Evolutionary conservation across 2,329 filamentous ascomycete genomes (phyloP), one percentile per base, ranked within the genome.

Genomic region (Tolypocladium guangdongense): DNA sequence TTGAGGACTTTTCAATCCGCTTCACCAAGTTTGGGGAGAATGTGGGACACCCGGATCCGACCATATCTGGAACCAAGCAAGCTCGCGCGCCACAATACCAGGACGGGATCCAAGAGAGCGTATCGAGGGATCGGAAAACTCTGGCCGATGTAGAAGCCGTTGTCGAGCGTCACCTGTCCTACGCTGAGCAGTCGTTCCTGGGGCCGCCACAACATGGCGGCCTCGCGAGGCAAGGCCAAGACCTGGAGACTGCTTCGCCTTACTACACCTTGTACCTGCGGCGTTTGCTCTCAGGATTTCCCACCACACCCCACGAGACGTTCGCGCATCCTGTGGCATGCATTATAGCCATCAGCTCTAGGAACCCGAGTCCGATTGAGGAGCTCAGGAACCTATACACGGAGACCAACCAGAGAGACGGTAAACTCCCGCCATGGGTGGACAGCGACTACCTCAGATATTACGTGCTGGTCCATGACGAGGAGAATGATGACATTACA

Each of bases 391-490:
- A 82, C 59, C 74, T 99, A 4, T 99, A 97, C 68, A 80, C 82
- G 49, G 87, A 89, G 59, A 93, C 90, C n/a, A 91, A 83, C 58
- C 82, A 84, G 54, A 90, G 90, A 12, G 81, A 86, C 39, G 80
- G 81, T 59, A 80, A 81, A 52, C 71, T 95, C 52, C 92, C 92
- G 0, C 75, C 80, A 22, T 99, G 92, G 87, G 87, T 96, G 1
- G 86, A 95, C 64, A 86, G 87, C 33, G 90, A 97, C 57, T 99
- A 93, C 67, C 74, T 99, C 58, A 82, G 93, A 58, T 99, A 99
- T 69, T 99, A 99, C 69, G 88, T 99, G 18, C 76, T 99, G 43
- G 86, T 99, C 20, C 93, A 99, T 63, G 93, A 99, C 62, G 95
- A 99, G 71, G 93, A 99, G 65, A 84, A 83, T 56, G 92, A 96